Percentiles rank a stretch among this genome's conserved stretches.
phyloP scores from a whole-genome alignment of 352 stramenopile species.

The Pythium volutum region DNA sequence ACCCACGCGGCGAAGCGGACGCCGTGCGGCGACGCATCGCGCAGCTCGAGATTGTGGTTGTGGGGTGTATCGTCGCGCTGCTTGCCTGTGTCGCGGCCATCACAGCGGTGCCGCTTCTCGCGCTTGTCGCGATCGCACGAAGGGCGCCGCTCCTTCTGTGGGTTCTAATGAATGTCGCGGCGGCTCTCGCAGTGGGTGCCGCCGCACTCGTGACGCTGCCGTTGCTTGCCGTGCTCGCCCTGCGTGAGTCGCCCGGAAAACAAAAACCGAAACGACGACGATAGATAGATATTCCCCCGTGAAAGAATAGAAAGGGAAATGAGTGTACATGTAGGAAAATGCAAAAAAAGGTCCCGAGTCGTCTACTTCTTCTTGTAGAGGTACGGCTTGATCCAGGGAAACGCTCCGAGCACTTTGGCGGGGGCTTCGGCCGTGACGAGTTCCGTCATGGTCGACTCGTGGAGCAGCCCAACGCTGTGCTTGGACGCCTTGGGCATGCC shows the following conservation, averaged over 20 bases:
- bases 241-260: neutral
- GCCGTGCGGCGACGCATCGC: neutral
- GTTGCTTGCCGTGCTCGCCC: neutral
- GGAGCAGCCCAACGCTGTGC: slow-evolving; percentile 25
- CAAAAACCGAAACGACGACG: neutral
- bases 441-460: slow-evolving; percentile 24
- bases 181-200: neutral
- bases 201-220: neutral
- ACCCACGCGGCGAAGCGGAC: neutral
- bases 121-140: neutral
- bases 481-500: slow-evolving; percentile 37
- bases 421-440: slow-evolving; percentile 22
- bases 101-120: neutral
- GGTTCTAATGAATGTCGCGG: neutral
- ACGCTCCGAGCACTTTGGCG: slow-evolving; percentile 16
- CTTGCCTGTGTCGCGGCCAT: neutral
- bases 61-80: neutral
- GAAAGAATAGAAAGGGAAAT: neutral
- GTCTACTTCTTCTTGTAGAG: slow-evolving; percentile 26
- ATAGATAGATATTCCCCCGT: neutral
- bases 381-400: slow-evolving; percentile 29
- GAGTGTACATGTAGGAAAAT: neutral
- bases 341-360: neutral
- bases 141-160: neutral
- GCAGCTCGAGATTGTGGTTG: neutral